Conservation (phyloP, 2,329 filamentous ascomycete species). For the Metarhizium rileyi region DNA sequence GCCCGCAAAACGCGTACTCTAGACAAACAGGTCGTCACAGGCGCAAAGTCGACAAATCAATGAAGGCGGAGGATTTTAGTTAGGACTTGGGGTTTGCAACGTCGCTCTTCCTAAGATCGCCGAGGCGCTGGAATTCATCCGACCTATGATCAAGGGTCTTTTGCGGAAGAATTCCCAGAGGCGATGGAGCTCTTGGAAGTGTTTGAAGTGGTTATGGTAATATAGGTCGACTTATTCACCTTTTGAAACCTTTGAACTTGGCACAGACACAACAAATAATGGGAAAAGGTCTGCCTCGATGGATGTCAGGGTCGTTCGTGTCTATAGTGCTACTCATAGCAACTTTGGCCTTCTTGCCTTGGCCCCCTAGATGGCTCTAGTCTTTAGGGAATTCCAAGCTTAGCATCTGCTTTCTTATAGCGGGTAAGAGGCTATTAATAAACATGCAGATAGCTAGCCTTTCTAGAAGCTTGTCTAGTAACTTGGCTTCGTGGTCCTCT, state of each 20-base stretch:
- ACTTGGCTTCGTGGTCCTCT: neutral
- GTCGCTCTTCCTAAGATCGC: too few relatives aligned
- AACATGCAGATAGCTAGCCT: neutral
- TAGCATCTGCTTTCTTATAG: neutral
- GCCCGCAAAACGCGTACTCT: neutral
- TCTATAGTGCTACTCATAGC: neutral
- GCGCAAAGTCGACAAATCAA: neutral
- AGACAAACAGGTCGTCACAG: neutral
- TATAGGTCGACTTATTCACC: neutral
- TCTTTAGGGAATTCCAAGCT: neutral
- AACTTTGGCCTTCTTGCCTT: neutral
- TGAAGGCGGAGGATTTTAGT: neutral
- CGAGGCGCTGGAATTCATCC: too few relatives aligned
- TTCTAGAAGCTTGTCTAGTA: neutral
- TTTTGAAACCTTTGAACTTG: neutral
- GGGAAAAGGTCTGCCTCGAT: too few relatives aligned
- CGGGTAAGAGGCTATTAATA: neutral
- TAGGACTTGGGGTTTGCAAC: too few relatives aligned
- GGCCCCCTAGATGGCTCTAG: neutral
- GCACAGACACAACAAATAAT: neutral
- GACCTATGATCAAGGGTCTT: neutral
- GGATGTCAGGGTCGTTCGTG: too few relatives aligned
- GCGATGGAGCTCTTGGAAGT: neutral
- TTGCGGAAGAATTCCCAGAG: neutral
- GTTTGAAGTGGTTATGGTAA: neutral